Evolutionary conservation across 2,329 filamentous ascomycete genomes (phyloP).

Genomic region (Colletotrichum costaricense): DNA sequence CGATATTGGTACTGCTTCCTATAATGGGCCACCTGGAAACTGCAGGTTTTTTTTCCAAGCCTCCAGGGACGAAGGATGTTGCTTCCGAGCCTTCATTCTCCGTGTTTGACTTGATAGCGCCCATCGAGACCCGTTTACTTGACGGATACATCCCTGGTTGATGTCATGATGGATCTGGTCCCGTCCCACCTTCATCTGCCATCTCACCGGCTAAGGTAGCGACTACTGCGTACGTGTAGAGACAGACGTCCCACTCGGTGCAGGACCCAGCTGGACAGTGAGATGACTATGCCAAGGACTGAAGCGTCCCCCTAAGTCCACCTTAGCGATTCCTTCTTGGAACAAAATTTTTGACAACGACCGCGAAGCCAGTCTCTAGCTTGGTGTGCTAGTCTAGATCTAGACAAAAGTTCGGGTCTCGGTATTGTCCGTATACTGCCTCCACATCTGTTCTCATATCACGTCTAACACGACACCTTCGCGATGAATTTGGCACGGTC

Average conservation of each 20-base stretch:
- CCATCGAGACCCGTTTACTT: neutral
- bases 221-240: neutral
- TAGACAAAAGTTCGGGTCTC: slow-evolving; percentile 4
- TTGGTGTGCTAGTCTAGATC: slow-evolving; percentile 14
- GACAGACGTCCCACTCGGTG: neutral
- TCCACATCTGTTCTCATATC: neutral
- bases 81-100: neutral
- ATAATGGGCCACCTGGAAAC: neutral
- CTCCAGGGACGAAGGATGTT: neutral
- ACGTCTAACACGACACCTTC: neutral
- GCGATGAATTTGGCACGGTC: neutral
- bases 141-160: neutral
- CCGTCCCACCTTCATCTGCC: neutral
- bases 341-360: neutral
- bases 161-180: neutral
- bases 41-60: neutral
- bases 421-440: neutral
- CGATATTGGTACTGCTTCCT: neutral
- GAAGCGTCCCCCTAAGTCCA: neutral
- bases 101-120: neutral
- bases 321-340: neutral
- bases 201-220: neutral
- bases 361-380: neutral
- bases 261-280: neutral
- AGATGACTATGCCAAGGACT: slow-evolving; percentile 20